These are phyloP conservation scores for Podospora anserina DNA, from an alignment of 495 filamentous ascomycete species.

Conservation along the genomic window DNA sequence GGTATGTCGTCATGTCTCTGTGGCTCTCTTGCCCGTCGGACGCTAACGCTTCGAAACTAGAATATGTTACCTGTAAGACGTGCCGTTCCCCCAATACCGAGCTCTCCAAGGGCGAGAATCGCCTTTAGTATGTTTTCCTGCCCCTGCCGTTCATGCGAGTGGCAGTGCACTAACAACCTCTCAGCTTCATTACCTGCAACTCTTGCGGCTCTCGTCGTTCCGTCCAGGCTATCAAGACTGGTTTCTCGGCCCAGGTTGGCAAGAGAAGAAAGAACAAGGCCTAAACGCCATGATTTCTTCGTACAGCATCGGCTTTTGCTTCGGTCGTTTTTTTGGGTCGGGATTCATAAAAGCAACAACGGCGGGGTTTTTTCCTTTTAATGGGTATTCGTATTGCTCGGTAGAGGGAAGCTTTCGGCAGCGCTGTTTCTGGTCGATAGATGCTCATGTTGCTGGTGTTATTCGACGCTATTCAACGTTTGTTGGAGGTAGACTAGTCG, in stretches of 20 bases:
- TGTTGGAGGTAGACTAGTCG: background rate
- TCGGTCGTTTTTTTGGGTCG: background rate
- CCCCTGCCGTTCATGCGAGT: constrained; percentile 65
- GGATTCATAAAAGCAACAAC: background rate
- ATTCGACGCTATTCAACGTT: background rate
- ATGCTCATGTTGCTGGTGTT: background rate
- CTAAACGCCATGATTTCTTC: constrained; percentile 22
- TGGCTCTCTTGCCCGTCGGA: background rate
- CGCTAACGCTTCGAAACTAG: constrained; percentile 44
- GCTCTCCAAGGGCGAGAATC: constrained; percentile 97
- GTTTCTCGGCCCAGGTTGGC: constrained; percentile 97
- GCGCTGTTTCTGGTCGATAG: background rate
- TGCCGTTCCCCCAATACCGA: constrained; percentile 93
- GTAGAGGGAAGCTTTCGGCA: background rate
- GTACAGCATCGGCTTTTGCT: background rate
- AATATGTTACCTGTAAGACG: constrained; percentile 98
- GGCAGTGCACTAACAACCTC: constrained; percentile 22
- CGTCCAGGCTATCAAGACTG: constrained; percentile 97
- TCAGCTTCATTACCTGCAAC: constrained; percentile 49
- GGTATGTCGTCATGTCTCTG: constrained; percentile 52
- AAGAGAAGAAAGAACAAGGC: constrained; percentile 72
- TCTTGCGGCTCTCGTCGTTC: constrained; percentile 85
- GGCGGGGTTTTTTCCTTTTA: background rate
- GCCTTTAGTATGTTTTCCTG: constrained; percentile 51
- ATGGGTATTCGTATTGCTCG: background rate